Evolutionary conservation across 257 asterid genomes (phyloP).

Genomic region (Cinchona pubescens): DNA sequence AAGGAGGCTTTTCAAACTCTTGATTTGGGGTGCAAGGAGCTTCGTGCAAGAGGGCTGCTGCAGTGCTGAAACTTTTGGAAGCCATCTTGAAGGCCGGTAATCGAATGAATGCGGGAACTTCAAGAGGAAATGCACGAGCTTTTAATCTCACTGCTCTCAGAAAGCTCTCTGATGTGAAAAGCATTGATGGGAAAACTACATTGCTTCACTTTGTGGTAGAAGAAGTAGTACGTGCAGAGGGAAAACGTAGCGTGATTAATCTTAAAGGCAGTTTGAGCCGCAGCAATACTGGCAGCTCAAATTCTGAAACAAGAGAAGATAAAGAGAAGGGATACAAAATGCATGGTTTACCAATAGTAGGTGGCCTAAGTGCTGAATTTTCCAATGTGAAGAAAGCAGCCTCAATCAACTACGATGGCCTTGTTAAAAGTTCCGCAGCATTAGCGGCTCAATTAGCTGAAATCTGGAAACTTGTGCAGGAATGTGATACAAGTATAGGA

Average conservation of each 20-base stretch:
- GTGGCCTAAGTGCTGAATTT: constrained; percentile 76
- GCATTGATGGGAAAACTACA: constrained; percentile 84
- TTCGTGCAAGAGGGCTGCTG: constrained; percentile 69
- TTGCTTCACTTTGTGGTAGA: constrained; percentile 84
- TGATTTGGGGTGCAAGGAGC: constrained; percentile 72
- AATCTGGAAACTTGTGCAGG: constrained; percentile 29
- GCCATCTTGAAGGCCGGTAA: constrained; percentile 89
- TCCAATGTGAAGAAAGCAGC: constrained; percentile 72
- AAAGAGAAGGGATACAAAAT: constrained; percentile 67
- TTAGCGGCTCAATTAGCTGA: constrained; percentile 42
- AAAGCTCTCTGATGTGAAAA: constrained; percentile 78
- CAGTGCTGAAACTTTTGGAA: constrained; percentile 85
- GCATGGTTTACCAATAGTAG: constrained; percentile 80
- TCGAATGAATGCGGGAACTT: constrained; percentile 76
- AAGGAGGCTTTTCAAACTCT: constrained; percentile 51
- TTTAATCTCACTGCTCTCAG: constrained; percentile 74
- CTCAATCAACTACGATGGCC: constrained; percentile 44
- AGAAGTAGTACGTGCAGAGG: constrained; percentile 87
- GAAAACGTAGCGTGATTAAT: constrained; percentile 65
- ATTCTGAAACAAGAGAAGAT: constrained; percentile 39
- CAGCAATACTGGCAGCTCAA: constrained; percentile 26
- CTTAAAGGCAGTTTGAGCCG: constrained; percentile 50
- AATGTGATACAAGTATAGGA: constrained; percentile 33
- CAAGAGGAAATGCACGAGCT: constrained; percentile 88
- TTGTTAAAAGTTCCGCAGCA: constrained; percentile 38